Conservation (phyloP, 805 yeast genomes). For the baker's yeast (Saccharomyces cerevisiae) region DNA sequence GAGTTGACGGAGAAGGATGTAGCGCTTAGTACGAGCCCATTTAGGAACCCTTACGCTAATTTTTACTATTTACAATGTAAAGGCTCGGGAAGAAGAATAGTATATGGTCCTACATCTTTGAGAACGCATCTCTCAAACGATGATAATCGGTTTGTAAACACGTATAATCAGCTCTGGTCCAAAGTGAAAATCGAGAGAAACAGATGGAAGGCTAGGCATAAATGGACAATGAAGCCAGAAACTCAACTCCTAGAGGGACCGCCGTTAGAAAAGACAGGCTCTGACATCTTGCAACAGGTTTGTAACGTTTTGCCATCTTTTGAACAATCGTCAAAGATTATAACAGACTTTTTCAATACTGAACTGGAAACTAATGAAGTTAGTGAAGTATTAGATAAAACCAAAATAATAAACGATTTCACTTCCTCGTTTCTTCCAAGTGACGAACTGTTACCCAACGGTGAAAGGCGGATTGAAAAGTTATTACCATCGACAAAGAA, state of each 20-base stretch:
- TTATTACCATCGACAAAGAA: constrained; percentile 11
- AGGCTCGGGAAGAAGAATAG: constrained; percentile 15
- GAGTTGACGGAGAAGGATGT: not conserved
- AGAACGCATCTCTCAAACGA: constrained; percentile 13
- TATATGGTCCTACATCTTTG: constrained; percentile 28
- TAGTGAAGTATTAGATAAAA: constrained; percentile 12
- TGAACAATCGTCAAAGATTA: constrained; percentile 8
- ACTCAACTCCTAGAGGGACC: constrained; percentile 12
- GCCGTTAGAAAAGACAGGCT: constrained; percentile 4
- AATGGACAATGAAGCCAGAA: not conserved
- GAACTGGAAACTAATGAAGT: constrained; percentile 9
- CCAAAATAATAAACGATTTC: constrained; percentile 21
- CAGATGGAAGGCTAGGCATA: not conserved
- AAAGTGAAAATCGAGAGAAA: constrained; percentile 17
- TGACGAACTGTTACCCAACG: constrained; percentile 2
- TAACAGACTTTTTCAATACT: constrained; percentile 13
- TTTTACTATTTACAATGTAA: constrained; percentile 12
- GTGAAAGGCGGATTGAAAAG: constrained; percentile 5
- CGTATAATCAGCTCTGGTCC: constrained; percentile 17
- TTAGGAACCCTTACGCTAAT: constrained; percentile 9
- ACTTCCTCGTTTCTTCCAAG: constrained; percentile 8
- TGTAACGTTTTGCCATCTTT: constrained; percentile 16
- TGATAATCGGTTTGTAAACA: constrained; percentile 13
- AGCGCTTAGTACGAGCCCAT: not conserved
- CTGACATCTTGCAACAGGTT: constrained; percentile 1